These are phyloP conservation scores for Aspergillus indologenus DNA, from an alignment of 495 filamentous ascomycete species.

Conservation along the genomic window DNA sequence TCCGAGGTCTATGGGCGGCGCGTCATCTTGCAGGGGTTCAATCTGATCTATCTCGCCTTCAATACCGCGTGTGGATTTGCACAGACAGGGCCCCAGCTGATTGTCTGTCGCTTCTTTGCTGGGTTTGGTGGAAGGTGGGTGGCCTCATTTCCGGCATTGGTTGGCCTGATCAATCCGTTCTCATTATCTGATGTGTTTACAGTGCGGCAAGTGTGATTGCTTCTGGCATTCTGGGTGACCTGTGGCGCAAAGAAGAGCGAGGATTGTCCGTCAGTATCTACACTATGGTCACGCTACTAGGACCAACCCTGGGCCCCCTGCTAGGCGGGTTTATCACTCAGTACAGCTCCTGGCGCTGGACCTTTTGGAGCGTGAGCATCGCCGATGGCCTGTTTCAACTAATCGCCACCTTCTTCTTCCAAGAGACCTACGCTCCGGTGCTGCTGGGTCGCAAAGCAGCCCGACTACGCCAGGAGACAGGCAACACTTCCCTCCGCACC, in stretches of 20 bases:
- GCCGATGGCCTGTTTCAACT: too few species aligned
- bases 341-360: constrained; percentile 56
- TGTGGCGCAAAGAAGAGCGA: constrained; percentile 11
- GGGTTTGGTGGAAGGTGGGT: constrained; percentile 51
- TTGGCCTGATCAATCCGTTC: constrained; percentile 30
- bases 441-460: background rate
- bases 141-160: too few species aligned
- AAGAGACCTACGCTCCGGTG: constrained; percentile 6
- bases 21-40: constrained; percentile 47
- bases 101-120: constrained; percentile 50
- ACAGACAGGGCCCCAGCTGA: constrained; percentile 41
- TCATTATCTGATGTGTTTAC: background rate
- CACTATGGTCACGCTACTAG: constrained; percentile 13
- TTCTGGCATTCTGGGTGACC: constrained; percentile 8
- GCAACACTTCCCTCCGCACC: too few species aligned
- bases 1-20: constrained; percentile 60
- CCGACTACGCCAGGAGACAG: too few species aligned
- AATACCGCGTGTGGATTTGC: constrained; percentile 52
- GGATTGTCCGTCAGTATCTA: constrained; percentile 14
- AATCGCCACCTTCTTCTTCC: too few species aligned
- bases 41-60: constrained; percentile 52
- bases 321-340: constrained; percentile 50
- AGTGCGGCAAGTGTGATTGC: background rate
- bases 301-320: constrained; percentile 39
- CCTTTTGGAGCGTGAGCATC: too few species aligned